Evolutionary conservation across 2,329 filamentous ascomycete species (phyloP).

Genomic region (Fusarium sp.): DNA sequence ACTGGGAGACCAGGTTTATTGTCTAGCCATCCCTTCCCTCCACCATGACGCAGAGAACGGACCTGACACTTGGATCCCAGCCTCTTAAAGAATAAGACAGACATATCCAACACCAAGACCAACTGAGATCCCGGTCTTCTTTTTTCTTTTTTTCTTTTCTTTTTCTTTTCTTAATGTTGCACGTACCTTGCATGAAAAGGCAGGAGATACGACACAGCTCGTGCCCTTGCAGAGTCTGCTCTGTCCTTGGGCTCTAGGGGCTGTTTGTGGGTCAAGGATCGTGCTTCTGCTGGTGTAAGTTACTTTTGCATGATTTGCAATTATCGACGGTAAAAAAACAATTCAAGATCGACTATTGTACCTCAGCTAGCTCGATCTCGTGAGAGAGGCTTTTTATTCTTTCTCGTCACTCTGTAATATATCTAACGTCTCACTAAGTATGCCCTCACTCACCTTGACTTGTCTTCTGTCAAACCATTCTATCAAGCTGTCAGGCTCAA

Average conservation of each 20-base stretch:
- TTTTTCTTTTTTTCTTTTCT: background rate
- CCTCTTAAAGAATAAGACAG: slow-evolving; percentile 19
- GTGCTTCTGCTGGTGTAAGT: slow-evolving; percentile 5
- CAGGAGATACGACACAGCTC: slow-evolving; percentile 12
- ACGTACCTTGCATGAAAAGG: slow-evolving; percentile 36
- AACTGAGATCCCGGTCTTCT: slow-evolving; percentile 3
- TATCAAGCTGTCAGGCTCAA: background rate
- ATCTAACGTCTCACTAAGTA: background rate
- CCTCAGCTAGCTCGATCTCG: background rate
- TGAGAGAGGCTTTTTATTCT: background rate
- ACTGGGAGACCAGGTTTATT: background rate
- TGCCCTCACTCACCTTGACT: too few species aligned
- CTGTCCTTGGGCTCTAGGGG: background rate
- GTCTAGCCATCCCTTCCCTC: background rate
- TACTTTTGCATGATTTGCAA: background rate
- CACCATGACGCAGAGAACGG: slow-evolving; percentile 19
- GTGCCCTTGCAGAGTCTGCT: slow-evolving; percentile 17
- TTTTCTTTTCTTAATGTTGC: background rate
- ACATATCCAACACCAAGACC: background rate
- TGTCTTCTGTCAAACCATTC: background rate
- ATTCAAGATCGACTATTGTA: background rate
- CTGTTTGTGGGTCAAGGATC: slow-evolving; percentile 20
- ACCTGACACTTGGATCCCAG: slow-evolving; percentile 9
- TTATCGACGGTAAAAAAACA: background rate
- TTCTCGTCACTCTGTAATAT: background rate